Percentiles rank a stretch among this genome's conserved stretches.
Evolutionary conservation across 139 green algal species (phyloP).

Genomic region (Pycnococcus provasolii): DNA sequence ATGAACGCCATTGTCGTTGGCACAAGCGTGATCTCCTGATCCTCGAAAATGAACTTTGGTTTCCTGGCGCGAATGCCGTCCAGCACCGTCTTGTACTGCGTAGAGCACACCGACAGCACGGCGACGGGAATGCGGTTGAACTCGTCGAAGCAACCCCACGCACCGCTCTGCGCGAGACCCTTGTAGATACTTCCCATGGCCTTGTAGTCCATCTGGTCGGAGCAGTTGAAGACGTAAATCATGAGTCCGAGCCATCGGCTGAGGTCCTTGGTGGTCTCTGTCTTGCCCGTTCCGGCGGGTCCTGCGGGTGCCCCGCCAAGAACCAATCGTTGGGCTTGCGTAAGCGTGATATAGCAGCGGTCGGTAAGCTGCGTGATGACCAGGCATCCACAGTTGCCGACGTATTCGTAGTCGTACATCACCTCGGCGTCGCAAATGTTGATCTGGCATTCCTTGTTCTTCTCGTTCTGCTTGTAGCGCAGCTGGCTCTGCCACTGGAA

Average conservation of each 20-base stretch:
- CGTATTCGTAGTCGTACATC: slow-evolving; percentile 80
- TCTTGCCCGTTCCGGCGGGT: slow-evolving; percentile 76
- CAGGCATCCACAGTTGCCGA: slow-evolving; percentile 80
- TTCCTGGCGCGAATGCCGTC: slow-evolving; percentile 73
- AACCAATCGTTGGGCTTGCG: slow-evolving; percentile 72
- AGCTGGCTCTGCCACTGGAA: slow-evolving; percentile 79
- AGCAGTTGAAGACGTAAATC: slow-evolving; percentile 94
- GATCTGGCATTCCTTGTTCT: slow-evolving; percentile 59
- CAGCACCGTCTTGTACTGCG: slow-evolving; percentile 90
- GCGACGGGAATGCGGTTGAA: slow-evolving; percentile 89
- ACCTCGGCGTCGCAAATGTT: slow-evolving; percentile 87
- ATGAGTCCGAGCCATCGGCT: slow-evolving; percentile 65
- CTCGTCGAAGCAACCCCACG: slow-evolving; percentile 92
- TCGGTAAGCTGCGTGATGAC: slow-evolving; percentile 90
- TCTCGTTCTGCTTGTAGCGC: slow-evolving; percentile 68
- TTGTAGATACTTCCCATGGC: slow-evolving; percentile 80
- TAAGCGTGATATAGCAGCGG: slow-evolving; percentile 91
- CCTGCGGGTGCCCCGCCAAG: slow-evolving; percentile 79
- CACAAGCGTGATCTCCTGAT: slow-evolving; percentile 55
- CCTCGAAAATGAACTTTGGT: slow-evolving; percentile 59
- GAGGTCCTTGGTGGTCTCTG: slow-evolving; percentile 78
- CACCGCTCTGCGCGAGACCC: slow-evolving; percentile 75
- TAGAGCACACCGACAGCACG: slow-evolving; percentile 83
- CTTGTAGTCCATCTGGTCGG: slow-evolving; percentile 89
- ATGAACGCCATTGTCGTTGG: slow-evolving; percentile 81